Evolutionary conservation across 106 monocot species (phyloP), one percentile per base, ranked within the genome.

Genomic region (Allium sativum): DNA sequence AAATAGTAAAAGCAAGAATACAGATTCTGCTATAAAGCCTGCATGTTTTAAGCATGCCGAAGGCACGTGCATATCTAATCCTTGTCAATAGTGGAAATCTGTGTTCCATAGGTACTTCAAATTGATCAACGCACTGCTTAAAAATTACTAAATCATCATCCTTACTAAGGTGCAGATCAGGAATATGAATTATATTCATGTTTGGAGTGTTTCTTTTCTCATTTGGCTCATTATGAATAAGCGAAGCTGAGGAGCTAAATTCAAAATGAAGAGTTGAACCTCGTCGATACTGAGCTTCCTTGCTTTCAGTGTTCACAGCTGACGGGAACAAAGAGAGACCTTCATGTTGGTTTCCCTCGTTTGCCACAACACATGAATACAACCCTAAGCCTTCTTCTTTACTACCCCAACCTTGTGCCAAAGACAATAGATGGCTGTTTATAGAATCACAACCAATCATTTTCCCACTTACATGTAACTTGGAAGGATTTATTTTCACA

Each of bases 341-440:
- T 51, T 82, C 85, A 42, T 83, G 74, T 65, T 99, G 98, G 22
- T 72, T 85, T 69, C 72, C 62, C 59, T 99, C 98, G 58, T 88
- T 88, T 57, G 82, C 80, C 65, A 85, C 72, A 64, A 99, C 78
- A 79, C 98, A 99, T 17, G 98, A 92, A 66, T 76, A 74, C 47
- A 99, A 77, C 21, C 98, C 98, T 47, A 99, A 77, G 18, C 98
- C 92, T 85, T 99, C 98, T 85, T 99, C 98, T 78, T 99, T 99
- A 69, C 98, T 99, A 52, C 98, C 98, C 98, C 98, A 99, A 44
- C 92, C 98, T 56, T 99, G 98, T 12, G 98, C 62, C 68, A 98
- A 50, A 68, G 98, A 92, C 18, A 99, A 73, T 67, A 99, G 88
- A 58, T 79, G 65, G 54, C 58, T 88, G 68, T 92, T 99, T 59